A percentile compares a stretch with the other conserved stretches of the same genome.
Conservation (phyloP, 2,329 filamentous ascomycete genomes). For the Fusarium sp. region DNA sequence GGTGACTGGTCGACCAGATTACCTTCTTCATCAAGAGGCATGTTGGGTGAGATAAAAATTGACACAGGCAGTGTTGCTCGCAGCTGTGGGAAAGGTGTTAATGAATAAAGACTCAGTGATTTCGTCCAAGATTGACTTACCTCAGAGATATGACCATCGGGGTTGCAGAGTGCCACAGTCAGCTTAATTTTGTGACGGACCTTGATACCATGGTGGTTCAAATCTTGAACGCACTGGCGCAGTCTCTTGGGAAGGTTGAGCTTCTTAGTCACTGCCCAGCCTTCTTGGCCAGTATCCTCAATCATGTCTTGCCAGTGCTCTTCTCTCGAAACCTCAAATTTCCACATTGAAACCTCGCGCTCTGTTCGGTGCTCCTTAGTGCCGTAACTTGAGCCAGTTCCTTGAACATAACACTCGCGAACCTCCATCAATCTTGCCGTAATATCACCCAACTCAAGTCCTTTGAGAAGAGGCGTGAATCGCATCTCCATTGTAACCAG, state of each 20-base stretch:
- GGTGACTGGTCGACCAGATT: slow-evolving; percentile 76
- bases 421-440: slow-evolving; percentile 83
- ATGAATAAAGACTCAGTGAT: background rate
- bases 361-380: slow-evolving; percentile 72
- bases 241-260: slow-evolving; percentile 84
- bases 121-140: slow-evolving; percentile 57
- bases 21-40: slow-evolving; percentile 89
- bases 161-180: slow-evolving; percentile 91
- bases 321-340: slow-evolving; percentile 65
- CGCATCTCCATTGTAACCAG: slow-evolving; percentile 85
- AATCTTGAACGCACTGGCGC: slow-evolving; percentile 87
- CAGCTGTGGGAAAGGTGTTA: slow-evolving; percentile 62
- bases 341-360: slow-evolving; percentile 72
- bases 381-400: slow-evolving; percentile 56
- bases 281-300: slow-evolving; percentile 74
- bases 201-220: slow-evolving; percentile 90
- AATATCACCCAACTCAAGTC: slow-evolving; percentile 85
- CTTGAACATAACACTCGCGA: slow-evolving; percentile 73
- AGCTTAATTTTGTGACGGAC: slow-evolving; percentile 93
- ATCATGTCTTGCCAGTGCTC: slow-evolving; percentile 78
- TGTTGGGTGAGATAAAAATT: slow-evolving; percentile 95
- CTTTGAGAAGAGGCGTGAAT: slow-evolving; percentile 89
- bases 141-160: slow-evolving; percentile 94
- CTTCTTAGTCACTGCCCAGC: slow-evolving; percentile 71
- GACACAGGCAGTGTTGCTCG: slow-evolving; percentile 91